These are phyloP conservation scores for Dichomitus squalens DNA, from an alignment of 1,284 basidiomycete species.

Conservation along the genomic window DNA sequence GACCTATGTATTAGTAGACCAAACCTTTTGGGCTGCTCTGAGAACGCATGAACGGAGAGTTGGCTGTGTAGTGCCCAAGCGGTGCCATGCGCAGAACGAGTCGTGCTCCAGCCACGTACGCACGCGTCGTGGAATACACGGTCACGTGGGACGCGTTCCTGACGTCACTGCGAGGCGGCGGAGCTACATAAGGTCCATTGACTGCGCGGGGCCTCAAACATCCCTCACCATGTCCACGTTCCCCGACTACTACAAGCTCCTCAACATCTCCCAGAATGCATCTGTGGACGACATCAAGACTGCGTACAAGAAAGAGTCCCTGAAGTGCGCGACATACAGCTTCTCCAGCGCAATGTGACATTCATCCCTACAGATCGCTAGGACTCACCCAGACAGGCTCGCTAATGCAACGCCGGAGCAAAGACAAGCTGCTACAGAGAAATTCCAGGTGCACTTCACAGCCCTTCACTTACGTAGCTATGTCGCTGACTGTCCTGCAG, in stretches of 20 bases:
- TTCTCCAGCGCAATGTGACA: background rate
- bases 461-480: background rate
- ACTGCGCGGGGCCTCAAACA: background rate
- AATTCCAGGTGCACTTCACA: slow-evolving; percentile 66
- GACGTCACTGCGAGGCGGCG: slow-evolving; percentile 18
- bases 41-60: no score
- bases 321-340: slow-evolving; percentile 43
- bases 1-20: slow-evolving; percentile 6
- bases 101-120: background rate
- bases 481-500: slow-evolving; percentile 41
- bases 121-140: slow-evolving; percentile 7
- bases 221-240: slow-evolving; percentile 55
- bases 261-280: slow-evolving; percentile 60
- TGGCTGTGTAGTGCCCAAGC: no score
- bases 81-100: no score
- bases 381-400: slow-evolving; percentile 90
- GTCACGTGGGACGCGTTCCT: slow-evolving; percentile 23
- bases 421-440: slow-evolving; percentile 76
- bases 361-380: slow-evolving; percentile 34
- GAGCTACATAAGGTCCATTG: slow-evolving; percentile 8
- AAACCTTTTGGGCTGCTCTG: background rate
- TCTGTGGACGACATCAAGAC: slow-evolving; percentile 75
- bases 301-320: slow-evolving; percentile 83
- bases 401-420: slow-evolving; percentile 75
- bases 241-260: slow-evolving; percentile 76